Percentiles rank a stretch among this genome's conserved stretches.
Conservation (phyloP, 1,139 yeast genomes). For the Suhomyces anneliseae region DNA sequence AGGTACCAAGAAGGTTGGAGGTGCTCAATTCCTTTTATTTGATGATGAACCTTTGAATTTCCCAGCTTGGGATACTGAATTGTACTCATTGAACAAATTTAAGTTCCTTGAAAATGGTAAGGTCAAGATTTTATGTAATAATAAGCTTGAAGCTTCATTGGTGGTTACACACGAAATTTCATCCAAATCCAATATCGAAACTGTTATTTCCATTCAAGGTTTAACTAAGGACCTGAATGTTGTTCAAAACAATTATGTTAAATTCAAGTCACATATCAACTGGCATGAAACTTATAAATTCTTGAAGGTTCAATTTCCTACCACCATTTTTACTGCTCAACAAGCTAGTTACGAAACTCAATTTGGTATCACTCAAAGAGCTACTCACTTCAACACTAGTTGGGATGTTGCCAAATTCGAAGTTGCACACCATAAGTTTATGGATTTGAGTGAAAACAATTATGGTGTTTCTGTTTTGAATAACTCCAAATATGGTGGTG, state of each 20-base stretch:
- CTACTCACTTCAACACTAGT: conserved; percentile 89
- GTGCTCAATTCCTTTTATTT: conserved; percentile 75
- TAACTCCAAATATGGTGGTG: conserved; percentile 86
- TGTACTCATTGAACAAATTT: conserved; percentile 73
- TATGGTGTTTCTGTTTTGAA: conserved; percentile 89
- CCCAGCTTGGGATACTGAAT: conserved; percentile 98
- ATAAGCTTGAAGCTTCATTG: conserved; percentile 63
- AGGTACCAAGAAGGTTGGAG: conserved; percentile 43
- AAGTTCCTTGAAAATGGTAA: conserved; percentile 45
- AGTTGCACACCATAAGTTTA: conserved; percentile 91
- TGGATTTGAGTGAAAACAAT: conserved; percentile 81
- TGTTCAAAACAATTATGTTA: conserved; percentile 39
- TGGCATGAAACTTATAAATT: conserved; percentile 91
- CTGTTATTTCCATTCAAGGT: conserved; percentile 73
- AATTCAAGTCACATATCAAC: conserved; percentile 66
- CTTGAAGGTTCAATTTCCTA: conserved; percentile 93
- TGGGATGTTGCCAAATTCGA: conserved; percentile 98
- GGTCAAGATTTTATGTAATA: conserved; percentile 52
- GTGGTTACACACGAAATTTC: conserved; percentile 62
- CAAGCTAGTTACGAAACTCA: conserved; percentile 88
- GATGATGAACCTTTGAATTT: conserved; percentile 88
- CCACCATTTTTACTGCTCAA: conserved; percentile 67
- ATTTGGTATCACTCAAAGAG: conserved; percentile 85
- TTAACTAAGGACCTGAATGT: conserved; percentile 29
- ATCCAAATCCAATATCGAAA: conserved; percentile 55